phyloP scores from a whole-genome alignment of 805 yeast genomes.

The Suhomyces pyralidae region DNA sequence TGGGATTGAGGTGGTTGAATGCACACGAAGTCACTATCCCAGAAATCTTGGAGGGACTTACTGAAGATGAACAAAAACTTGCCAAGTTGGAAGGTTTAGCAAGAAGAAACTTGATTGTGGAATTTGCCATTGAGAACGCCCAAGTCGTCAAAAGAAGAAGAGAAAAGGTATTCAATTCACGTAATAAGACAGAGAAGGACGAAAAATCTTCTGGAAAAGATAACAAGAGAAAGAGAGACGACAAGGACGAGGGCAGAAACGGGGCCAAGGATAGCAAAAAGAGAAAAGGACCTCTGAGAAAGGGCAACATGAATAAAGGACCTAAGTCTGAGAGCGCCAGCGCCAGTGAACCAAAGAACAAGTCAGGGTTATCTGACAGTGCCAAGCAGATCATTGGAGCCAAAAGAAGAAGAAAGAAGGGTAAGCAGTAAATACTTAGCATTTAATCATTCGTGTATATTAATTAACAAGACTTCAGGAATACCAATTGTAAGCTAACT shows the following conservation, averaged over 20 bases:
- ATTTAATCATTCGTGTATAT: background rate
- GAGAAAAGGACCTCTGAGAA: constrained; percentile 31
- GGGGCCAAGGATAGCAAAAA: constrained; percentile 20
- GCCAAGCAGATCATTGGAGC: constrained; percentile 63
- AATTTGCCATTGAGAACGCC: constrained; percentile 94
- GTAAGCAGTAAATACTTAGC: constrained; percentile 23
- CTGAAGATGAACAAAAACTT: constrained; percentile 60
- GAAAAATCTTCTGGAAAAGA: constrained; percentile 9
- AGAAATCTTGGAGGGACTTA: constrained; percentile 70
- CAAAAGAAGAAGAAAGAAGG: constrained; percentile 65
- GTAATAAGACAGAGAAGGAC: constrained; percentile 23
- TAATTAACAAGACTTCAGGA: background rate
- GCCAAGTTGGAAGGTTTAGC: constrained; percentile 53
- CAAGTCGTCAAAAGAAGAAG: constrained; percentile 88
- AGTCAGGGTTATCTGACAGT: constrained; percentile 47
- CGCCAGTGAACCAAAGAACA: constrained; percentile 11
- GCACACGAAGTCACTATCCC: constrained; percentile 77
- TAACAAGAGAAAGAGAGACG: constrained; percentile 24
- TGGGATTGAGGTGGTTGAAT: constrained; percentile 96
- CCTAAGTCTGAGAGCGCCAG: constrained; percentile 2
- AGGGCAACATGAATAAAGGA: constrained; percentile 46
- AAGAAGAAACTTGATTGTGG: constrained; percentile 81
- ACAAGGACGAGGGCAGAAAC: constrained; percentile 11
- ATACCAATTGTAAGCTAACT: background rate
- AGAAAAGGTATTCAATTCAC: constrained; percentile 53